A percentile compares a stretch with the other conserved stretches of the same genome.
Conservation (phyloP, 1,284 basidiomycete genomes). For the Cutaneotrichosporon spelunceum region DNA sequence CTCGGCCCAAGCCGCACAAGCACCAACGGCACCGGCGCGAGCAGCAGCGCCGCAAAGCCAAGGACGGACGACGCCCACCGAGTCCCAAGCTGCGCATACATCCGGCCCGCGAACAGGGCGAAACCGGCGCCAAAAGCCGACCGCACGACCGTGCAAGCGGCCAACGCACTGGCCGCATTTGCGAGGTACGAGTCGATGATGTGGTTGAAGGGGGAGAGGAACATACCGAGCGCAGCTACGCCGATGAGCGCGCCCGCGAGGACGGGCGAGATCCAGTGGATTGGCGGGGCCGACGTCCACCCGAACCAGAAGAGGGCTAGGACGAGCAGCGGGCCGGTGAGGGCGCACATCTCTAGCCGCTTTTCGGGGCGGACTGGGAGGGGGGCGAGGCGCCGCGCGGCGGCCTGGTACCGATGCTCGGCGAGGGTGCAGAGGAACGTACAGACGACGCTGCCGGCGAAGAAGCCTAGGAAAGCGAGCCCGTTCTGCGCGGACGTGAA, state of each 20-base stretch:
- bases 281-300: slow-evolving; percentile 52
- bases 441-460: slow-evolving; percentile 48
- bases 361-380: slow-evolving; percentile 35
- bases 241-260: slow-evolving; percentile 53
- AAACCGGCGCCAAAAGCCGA: slow-evolving; percentile 54
- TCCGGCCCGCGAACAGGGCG: slow-evolving; percentile 55
- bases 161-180: slow-evolving; percentile 55
- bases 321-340: slow-evolving; percentile 51
- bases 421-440: slow-evolving; percentile 34
- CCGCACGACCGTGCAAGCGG: slow-evolving; percentile 55
- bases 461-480: slow-evolving; percentile 55
- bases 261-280: slow-evolving; percentile 53
- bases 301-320: slow-evolving; percentile 53
- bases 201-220: slow-evolving; percentile 54
- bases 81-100: slow-evolving; percentile 54
- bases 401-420: slow-evolving; percentile 32
- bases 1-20: slow-evolving; percentile 53
- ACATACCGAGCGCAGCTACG: slow-evolving; percentile 58
- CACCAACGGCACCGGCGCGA: slow-evolving; percentile 52
- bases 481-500: slow-evolving; percentile 55
- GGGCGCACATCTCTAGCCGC: slow-evolving; percentile 42
- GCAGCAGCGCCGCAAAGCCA: slow-evolving; percentile 45
- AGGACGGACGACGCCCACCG: slow-evolving; percentile 48
- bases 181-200: slow-evolving; percentile 57
- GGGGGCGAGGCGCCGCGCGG: slow-evolving; percentile 33